These are phyloP conservation scores for Tricholoma flavovirens DNA, from an alignment of 768 basidiomycete genomes.

Conservation along the genomic window DNA sequence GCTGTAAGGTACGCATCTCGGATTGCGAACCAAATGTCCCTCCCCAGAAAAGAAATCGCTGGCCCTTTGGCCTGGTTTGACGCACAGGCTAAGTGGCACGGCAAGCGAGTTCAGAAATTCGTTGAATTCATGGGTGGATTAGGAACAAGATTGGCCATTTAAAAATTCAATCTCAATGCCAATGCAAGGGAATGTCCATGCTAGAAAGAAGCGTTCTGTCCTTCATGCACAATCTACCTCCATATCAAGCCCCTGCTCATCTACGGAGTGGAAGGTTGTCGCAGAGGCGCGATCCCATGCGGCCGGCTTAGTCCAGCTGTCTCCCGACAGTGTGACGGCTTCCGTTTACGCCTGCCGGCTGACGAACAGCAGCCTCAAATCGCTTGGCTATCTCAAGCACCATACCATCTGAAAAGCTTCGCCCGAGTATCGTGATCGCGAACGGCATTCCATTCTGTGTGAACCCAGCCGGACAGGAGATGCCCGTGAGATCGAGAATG, in stretches of 20 bases:
- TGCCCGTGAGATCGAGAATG: background rate
- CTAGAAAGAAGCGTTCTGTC: too few relatives aligned
- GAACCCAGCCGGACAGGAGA: background rate
- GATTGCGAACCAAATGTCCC: too few relatives aligned
- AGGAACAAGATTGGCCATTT: too few relatives aligned
- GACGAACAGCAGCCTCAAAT: background rate
- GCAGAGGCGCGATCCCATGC: background rate
- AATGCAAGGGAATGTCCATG: background rate
- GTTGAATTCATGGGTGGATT: too few relatives aligned
- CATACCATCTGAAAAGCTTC: background rate
- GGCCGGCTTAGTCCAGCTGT: background rate
- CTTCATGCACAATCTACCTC: too few relatives aligned
- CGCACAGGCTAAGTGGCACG: background rate
- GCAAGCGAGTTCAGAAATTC: too few relatives aligned
- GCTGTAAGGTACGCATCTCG: too few relatives aligned
- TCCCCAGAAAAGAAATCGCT: too few relatives aligned
- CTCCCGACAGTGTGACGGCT: background rate
- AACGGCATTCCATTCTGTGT: background rate
- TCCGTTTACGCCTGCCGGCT: background rate
- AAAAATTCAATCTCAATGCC: background rate
- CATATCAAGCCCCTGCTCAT: background rate
- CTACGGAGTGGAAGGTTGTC: background rate
- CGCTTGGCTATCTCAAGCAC: conserved; percentile 1
- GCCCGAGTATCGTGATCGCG: background rate
- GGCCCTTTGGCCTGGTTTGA: background rate